phyloP scores from a whole-genome alignment of 202 grass and related monocot species.

The Setaria italica region DNA sequence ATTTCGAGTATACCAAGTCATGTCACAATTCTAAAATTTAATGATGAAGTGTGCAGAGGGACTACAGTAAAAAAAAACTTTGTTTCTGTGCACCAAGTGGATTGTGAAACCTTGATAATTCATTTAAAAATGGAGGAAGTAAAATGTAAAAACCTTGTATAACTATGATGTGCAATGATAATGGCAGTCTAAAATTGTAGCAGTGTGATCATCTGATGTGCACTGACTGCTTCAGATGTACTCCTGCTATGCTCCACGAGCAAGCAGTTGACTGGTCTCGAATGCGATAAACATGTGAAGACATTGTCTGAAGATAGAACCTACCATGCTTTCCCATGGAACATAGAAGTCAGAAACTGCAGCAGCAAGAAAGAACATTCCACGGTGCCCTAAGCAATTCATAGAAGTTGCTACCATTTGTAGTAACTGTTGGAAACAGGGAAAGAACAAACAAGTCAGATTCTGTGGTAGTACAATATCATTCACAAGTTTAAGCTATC shows the following conservation, averaged over 20 bases:
- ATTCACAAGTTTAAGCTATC: constrained; percentile 2
- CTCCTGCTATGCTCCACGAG: background rate
- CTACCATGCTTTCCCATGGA: constrained; percentile 96
- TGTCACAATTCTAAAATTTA: constrained; percentile 8
- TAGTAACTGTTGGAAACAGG: constrained; percentile 70
- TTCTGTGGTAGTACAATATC: constrained; percentile 6
- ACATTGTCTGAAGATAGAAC: constrained; percentile 29
- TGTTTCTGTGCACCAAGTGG: constrained; percentile 12
- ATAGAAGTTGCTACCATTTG: constrained; percentile 70
- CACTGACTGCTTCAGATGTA: background rate
- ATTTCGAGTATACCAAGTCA: constrained; percentile 27
- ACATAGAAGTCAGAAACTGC: constrained; percentile 98
- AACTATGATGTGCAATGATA: background rate
- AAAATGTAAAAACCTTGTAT: constrained; percentile 2
- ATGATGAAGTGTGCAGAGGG: background rate
- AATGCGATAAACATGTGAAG: constrained; percentile 6
- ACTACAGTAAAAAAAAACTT: background rate
- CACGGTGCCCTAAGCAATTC: constrained; percentile 59
- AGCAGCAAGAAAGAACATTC: constrained; percentile 86
- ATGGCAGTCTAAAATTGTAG: background rate
- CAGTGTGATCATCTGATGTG: background rate
- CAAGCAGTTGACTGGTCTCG: constrained; percentile 8
- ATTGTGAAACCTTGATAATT: background rate
- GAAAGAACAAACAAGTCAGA: background rate
- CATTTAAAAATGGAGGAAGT: background rate